Evolutionary conservation across 2,329 filamentous ascomycete species (phyloP), one percentile per base, ranked within the genome.

Genomic region (Tolypocladium endophyticum): DNA sequence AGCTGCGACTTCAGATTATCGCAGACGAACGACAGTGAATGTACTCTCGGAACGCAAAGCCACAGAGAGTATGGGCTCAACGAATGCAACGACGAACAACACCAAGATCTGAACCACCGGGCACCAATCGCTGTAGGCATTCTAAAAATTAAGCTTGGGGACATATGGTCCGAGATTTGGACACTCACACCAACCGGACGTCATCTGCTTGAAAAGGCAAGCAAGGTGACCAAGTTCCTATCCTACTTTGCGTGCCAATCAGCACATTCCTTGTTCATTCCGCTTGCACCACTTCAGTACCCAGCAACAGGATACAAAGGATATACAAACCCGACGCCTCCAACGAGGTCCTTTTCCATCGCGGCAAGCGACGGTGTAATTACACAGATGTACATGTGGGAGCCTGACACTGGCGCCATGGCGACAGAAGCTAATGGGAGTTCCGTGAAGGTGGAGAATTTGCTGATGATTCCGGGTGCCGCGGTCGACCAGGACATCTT

Each of bases 401-500:
- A 84, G 62, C 77, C 83, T 3, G 76, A 74, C 2, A 69, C 75
- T 45, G 63, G 67, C 2, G 68, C 65, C 1, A 66, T 75, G 28
- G 68, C 73, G 23, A 69, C 74, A 11, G 63, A 62, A 39, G 57
- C 39, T 20, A 14, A 25, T 11, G 61, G 62, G 20, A 28, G 9
- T 2, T 54, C 63, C 3, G 59, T 62, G 11, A 55, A 57, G 18
- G 47, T 59, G 6, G 76, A 76, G 66, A 81, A 81, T 61, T 71
- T 87, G 7, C 78, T 87, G 61, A 79, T 87, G 76, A 76, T 87
- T 53, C 83, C 84, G 0, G 85, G 85, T 25, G 83, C 84, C 0
- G 76, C 81, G 1, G 84, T 87, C 1, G 82, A 87, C 67, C 81
- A 87, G 64, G 80, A 84, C 62, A 85, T 87, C 58, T 87, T 77